Base-by-base conservation (phyloP, 1,284 basidiomycete species). In the Rugosomyces carneus region DNA sequence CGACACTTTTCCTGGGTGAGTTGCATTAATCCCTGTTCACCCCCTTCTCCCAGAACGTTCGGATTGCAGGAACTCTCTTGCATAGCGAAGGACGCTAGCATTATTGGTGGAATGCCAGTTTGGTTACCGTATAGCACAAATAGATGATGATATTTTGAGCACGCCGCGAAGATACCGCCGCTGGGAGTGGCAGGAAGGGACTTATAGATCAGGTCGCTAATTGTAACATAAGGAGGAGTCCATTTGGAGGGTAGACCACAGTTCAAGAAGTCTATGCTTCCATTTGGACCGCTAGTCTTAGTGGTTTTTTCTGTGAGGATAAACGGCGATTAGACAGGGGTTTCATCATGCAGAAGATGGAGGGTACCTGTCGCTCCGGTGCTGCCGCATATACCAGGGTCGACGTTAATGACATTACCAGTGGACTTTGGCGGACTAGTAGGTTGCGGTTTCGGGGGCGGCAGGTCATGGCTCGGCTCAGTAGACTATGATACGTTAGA, bases 21-120 rank as follows among this genome's bases (percentile, higher is more conserved):
- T 65, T 94, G 90, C 89, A 93, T 93, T 45, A 86, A 63, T 20
- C 90, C 92, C 55, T 86, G 80, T 61, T 93, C 91, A 44, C 89
- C 88, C 8, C 71, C 86, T 19, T 82, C 85, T 47, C 92, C 91
- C 37, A 80, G 71, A 4, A 74, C 78, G n/a, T 66, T 48, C 1
- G 82, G 74, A 53, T 85, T 80, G 70, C 92, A 94, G 38, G 73
- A 62, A 42, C 70, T 73, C 55, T 75, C 69, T 46, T 70, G 68
- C 81, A 94, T 85, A 27, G 90, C 89, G 53, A 94, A 86, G 0
- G 89, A 76, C 3, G 91, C 89, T 37, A 93, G 64, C 54, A 94
- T 67, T 59, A 91, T 87, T 2, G 88, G 61, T 16, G 83, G 82
- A 34, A 76, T 61, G 65, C 75, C 64, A 51, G 70, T 70, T 60